A percentile compares a stretch with the other conserved stretches of the same genome.
Evolutionary conservation across 1,284 basidiomycete genomes (phyloP).

Genomic region (Leccinum subspadiceum): DNA sequence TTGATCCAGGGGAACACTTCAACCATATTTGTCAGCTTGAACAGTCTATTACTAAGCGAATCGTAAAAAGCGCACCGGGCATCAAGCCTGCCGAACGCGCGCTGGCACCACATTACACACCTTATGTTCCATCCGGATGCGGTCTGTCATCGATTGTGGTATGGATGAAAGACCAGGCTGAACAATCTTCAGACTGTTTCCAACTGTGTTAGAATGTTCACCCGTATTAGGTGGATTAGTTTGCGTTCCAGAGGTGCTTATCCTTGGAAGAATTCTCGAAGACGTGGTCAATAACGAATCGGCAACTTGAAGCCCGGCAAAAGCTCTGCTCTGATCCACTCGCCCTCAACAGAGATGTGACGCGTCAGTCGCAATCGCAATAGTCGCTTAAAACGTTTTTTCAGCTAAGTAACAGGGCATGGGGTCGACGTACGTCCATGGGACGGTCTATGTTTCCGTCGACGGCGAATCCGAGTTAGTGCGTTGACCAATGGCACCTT

Average conservation of each 20-base stretch:
- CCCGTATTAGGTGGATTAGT: slow-evolving; percentile 7
- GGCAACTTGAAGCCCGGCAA: slow-evolving; percentile 13
- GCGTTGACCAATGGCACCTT: slow-evolving; percentile 37
- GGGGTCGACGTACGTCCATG: slow-evolving; percentile 11
- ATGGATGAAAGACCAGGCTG: background rate
- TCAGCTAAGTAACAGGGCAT: slow-evolving; percentile 12
- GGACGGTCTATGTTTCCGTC: slow-evolving; percentile 15
- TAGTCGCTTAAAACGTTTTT: slow-evolving; percentile 22
- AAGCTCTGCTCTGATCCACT: slow-evolving; percentile 21
- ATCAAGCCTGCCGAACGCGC: slow-evolving; percentile 16
- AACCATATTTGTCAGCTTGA: slow-evolving; percentile 25
- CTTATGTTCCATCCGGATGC: slow-evolving; percentile 9
- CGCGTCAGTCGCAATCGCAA: slow-evolving; percentile 3
- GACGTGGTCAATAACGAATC: slow-evolving; percentile 8
- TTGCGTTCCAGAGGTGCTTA: background rate
- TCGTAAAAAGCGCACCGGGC: slow-evolving; percentile 12
- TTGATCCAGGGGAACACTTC: slow-evolving; percentile 13
- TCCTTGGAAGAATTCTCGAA: slow-evolving; percentile 15
- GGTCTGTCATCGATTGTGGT: slow-evolving; percentile 6
- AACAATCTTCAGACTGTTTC: slow-evolving; percentile 10
- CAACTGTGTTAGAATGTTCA: slow-evolving; percentile 11
- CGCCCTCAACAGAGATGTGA: slow-evolving; percentile 6
- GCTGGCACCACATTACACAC: slow-evolving; percentile 11
- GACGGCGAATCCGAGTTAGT: slow-evolving; percentile 34
- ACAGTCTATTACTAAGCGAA: background rate